Base-by-base conservation (phyloP, 139 green algal species). In the Limnomonas spitsbergensis region DNA sequence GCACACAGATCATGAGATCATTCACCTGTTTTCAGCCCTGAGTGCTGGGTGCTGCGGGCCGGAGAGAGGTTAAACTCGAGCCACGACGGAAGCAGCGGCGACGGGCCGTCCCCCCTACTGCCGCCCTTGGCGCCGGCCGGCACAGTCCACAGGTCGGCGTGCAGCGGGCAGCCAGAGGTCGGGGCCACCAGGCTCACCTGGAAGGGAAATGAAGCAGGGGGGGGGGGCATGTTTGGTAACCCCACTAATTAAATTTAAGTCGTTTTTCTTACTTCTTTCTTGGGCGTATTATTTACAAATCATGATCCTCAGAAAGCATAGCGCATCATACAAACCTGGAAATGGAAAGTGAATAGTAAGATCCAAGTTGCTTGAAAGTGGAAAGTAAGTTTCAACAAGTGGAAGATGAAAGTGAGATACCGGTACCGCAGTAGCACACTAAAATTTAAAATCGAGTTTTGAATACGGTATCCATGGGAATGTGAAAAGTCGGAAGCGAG, bases 61-160 rank as follows among this genome's bases (percentile, higher is more conserved):
- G 88, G 88, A 73, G 85, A 81, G 27, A 95, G 77, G 3, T 78
- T 67, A 76, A 93, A 92, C 77, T 94, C 91, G 27, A 96, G 77
- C 91, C 90, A 95, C 3, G 84, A 83, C 1, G 90, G 86, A 77
- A 97, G 84, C 73, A 95, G 68, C 2, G 91, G 92, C 0, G 85
- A 92, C 0, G 92, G 88, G 35, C 85, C 88, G 27, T 53, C 70
- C 53, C 52, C 40, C 38, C 67, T 39, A 29, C 54, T 38, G 14
- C 78, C 81, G 6, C 88, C 84, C 27, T 75, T 36, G 0, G 89
- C 89, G 1, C 78, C 75, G 0, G 42, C 0, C 1, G 91, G 91
- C 14, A 94, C 88, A 3, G 70, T 66, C 91, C 91, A 95, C 76
- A 95, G 37, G 74, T 95, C 90, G 3, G 90, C 89, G 82, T 85